Conservation (phyloP, 306 rosid species). For the Coriaria nepalensis region DNA sequence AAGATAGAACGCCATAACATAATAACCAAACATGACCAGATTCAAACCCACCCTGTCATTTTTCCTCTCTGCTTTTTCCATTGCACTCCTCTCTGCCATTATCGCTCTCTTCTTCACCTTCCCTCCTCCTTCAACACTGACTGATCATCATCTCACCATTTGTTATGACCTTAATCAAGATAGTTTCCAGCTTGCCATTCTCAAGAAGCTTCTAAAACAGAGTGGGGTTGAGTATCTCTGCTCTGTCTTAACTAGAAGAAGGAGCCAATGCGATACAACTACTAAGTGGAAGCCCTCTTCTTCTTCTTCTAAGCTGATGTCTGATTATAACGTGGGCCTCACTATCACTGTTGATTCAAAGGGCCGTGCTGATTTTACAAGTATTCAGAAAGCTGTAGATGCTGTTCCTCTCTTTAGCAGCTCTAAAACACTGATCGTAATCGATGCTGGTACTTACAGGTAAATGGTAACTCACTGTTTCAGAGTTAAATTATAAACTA, state of each 20-base stretch:
- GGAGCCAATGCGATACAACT: constrained; percentile 22
- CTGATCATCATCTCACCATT: background rate
- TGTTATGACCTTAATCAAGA: constrained; percentile 8
- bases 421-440: constrained; percentile 37
- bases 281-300: constrained; percentile 18
- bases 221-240: constrained; percentile 27
- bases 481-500: too few relatives aligned
- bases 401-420: constrained; percentile 46
- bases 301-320: constrained; percentile 20
- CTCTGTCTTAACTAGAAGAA: constrained; percentile 22
- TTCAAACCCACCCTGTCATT: constrained; percentile 30
- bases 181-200: constrained; percentile 13
- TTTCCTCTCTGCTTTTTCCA: constrained; percentile 31
- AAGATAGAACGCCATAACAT: background rate
- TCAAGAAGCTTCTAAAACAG: constrained; percentile 19
- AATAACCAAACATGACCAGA: constrained; percentile 3
- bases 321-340: constrained; percentile 31
- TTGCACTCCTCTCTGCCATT: constrained; percentile 29
- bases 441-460: constrained; percentile 42
- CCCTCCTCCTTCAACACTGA: constrained; percentile 12
- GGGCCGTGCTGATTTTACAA: constrained; percentile 51
- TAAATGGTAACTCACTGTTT: too few relatives aligned
- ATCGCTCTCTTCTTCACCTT: constrained; percentile 13
- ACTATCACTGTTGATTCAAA: constrained; percentile 46
- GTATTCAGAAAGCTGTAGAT: constrained; percentile 60